A percentile compares a stretch with the other conserved stretches of the same genome.
Conservation (phyloP, 2,329 filamentous ascomycete species). For the Colletotrichum sp. region DNA sequence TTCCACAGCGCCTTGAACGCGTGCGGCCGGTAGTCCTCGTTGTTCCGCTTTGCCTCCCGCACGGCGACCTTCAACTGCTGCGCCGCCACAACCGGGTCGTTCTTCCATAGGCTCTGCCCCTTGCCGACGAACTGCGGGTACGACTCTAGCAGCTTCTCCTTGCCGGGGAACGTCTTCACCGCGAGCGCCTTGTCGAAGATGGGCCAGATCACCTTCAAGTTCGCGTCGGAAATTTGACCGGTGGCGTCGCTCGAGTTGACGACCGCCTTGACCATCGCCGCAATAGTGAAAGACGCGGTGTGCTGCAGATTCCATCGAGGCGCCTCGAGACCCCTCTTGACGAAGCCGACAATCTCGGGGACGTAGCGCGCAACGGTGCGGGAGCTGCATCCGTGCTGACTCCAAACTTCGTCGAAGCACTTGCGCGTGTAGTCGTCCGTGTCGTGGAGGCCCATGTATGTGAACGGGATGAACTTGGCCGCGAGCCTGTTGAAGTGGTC, state of each 20-base stretch:
- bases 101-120: slow-evolving; percentile 61
- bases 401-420: slow-evolving; percentile 86
- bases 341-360: slow-evolving; percentile 77
- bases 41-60: slow-evolving; percentile 91
- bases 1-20: slow-evolving; percentile 76
- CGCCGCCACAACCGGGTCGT: slow-evolving; percentile 57
- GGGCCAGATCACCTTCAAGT: slow-evolving; percentile 77
- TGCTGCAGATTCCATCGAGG: slow-evolving; percentile 92
- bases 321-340: slow-evolving; percentile 73
- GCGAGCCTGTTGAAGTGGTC: slow-evolving; percentile 86
- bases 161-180: slow-evolving; percentile 92
- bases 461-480: slow-evolving; percentile 78
- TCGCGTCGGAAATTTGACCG: slow-evolving; percentile 62
- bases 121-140: slow-evolving; percentile 80
- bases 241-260: slow-evolving; percentile 61
- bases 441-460: slow-evolving; percentile 89
- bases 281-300: slow-evolving; percentile 80
- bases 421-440: slow-evolving; percentile 79
- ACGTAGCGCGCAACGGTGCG: slow-evolving; percentile 85
- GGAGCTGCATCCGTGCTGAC: slow-evolving; percentile 85
- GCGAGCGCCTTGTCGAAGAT: slow-evolving; percentile 80
- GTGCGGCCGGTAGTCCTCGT: slow-evolving; percentile 80
- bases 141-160: slow-evolving; percentile 82
- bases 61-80: slow-evolving; percentile 81
- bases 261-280: slow-evolving; percentile 73